Evolutionary conservation across 495 filamentous ascomycete genomes (phyloP).

Genomic region (Chaetomium tenue): DNA sequence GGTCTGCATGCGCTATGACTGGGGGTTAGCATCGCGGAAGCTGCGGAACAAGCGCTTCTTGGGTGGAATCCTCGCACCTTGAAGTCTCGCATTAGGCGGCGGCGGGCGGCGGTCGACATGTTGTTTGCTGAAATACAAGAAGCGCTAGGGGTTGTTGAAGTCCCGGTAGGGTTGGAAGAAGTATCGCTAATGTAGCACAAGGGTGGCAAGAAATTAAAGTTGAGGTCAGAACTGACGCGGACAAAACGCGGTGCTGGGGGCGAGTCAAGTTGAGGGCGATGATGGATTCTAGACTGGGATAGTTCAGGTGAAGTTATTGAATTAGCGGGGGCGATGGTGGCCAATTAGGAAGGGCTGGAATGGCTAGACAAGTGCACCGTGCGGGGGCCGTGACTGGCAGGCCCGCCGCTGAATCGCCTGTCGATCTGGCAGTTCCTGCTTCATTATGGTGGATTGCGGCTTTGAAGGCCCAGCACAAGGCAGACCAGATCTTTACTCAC

Average conservation of each 20-base stretch:
- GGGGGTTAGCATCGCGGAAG: slow-evolving; percentile 24
- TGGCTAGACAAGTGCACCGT: background rate
- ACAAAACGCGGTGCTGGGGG: background rate
- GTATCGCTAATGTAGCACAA: background rate
- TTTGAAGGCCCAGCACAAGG: background rate
- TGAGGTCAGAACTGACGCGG: background rate
- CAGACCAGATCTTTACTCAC: background rate
- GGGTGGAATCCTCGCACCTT: slow-evolving; percentile 64
- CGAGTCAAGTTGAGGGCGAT: slow-evolving; percentile 7
- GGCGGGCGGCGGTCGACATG: slow-evolving; percentile 93
- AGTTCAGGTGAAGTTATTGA: slow-evolving; percentile 1
- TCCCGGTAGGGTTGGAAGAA: background rate
- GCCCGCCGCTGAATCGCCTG: slow-evolving; percentile 6
- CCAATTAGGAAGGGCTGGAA: slow-evolving; percentile 7
- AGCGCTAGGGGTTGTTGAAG: background rate
- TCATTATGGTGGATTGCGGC: background rate
- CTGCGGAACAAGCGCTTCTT: background rate
- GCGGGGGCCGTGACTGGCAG: slow-evolving; percentile 4
- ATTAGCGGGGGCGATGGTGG: background rate
- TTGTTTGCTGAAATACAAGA: slow-evolving; percentile 23
- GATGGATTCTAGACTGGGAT: background rate
- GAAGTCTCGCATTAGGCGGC: slow-evolving; percentile 96
- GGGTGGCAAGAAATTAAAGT: background rate
- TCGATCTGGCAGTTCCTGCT: background rate
- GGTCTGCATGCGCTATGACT: slow-evolving; percentile 90